Percentiles rank a stretch among this genome's conserved stretches.
phyloP scores from a whole-genome alignment of 2,329 filamentous ascomycete genomes.

The Neonectria punicea region DNA sequence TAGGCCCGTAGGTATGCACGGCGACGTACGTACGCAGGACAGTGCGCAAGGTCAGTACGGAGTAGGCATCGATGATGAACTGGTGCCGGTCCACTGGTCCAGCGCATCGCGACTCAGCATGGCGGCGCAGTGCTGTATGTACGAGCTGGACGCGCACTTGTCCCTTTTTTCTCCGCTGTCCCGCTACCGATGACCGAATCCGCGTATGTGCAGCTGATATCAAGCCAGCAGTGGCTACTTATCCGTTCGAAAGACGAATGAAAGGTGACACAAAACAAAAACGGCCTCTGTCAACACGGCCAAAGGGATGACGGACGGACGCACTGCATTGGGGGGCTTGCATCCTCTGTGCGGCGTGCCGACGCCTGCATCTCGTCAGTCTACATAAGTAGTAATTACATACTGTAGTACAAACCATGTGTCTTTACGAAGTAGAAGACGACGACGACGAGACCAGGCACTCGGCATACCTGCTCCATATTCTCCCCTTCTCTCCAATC shows the following conservation, averaged over 20 bases:
- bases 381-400: background rate
- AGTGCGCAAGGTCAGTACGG: too few relatives aligned
- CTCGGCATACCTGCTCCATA: background rate
- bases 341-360: background rate
- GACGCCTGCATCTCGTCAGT: too few relatives aligned
- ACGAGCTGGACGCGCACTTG: background rate
- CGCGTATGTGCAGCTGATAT: background rate
- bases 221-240: background rate
- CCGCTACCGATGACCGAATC: background rate
- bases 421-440: background rate
- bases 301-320: background rate
- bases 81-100: background rate
- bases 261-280: slow-evolving; percentile 14
- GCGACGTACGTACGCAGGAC: background rate
- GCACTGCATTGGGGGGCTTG: background rate
- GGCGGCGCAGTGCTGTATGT: slow-evolving; percentile 18
- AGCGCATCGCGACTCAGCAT: slow-evolving; percentile 13
- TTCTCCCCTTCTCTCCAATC: background rate
- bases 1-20: background rate
- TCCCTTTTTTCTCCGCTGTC: background rate
- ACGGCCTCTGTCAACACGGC: background rate
- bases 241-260: background rate
- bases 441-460: background rate
- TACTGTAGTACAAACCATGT: background rate
- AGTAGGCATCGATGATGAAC: background rate